phyloP scores from a whole-genome alignment of 2,329 filamentous ascomycete genomes.

The Didymella lethalis region DNA sequence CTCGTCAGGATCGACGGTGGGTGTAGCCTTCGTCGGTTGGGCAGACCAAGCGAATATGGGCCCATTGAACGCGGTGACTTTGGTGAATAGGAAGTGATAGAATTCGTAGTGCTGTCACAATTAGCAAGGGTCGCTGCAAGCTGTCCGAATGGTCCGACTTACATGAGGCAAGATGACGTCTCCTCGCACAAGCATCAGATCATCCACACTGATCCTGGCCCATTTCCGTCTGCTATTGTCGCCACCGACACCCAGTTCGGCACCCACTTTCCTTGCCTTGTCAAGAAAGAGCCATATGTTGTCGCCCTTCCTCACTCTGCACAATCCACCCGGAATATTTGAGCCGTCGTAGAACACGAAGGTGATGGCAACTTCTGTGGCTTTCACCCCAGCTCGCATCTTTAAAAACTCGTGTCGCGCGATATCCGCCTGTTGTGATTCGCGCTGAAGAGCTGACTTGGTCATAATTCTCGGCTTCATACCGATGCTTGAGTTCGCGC shows the following conservation, averaged over 20 bases:
- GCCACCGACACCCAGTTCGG: constrained; percentile 76
- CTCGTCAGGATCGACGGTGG: constrained; percentile 27
- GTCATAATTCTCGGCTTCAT: constrained; percentile 74
- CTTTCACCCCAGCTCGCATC: constrained; percentile 86
- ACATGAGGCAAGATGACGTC: constrained; percentile 95
- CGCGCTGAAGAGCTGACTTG: constrained; percentile 77
- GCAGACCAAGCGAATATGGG: constrained; percentile 79
- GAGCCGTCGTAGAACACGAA: constrained; percentile 98
- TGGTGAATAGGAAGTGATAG: constrained; percentile 95
- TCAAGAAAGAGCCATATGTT: constrained; percentile 93
- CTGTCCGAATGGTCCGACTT: constrained; percentile 37
- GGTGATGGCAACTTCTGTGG: constrained; percentile 86
- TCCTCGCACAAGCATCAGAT: constrained; percentile 89
- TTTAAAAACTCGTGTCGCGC: constrained; percentile 81
- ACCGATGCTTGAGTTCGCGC: constrained; percentile 67
- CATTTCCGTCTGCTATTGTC: constrained; percentile 78
- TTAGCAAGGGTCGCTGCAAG: constrained; percentile 21
- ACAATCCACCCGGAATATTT: constrained; percentile 83
- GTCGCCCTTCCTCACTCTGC: constrained; percentile 91
- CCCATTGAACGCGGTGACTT: constrained; percentile 75
- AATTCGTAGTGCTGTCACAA: constrained; percentile 86
- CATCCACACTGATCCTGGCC: constrained; percentile 93
- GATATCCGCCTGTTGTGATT: constrained; percentile 77
- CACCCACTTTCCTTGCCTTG: constrained; percentile 87
- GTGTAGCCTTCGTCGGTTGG: constrained; percentile 56